Evolutionary conservation across 768 basidiomycete genomes (phyloP).

Genomic region (Naganishia randhawae): DNA sequence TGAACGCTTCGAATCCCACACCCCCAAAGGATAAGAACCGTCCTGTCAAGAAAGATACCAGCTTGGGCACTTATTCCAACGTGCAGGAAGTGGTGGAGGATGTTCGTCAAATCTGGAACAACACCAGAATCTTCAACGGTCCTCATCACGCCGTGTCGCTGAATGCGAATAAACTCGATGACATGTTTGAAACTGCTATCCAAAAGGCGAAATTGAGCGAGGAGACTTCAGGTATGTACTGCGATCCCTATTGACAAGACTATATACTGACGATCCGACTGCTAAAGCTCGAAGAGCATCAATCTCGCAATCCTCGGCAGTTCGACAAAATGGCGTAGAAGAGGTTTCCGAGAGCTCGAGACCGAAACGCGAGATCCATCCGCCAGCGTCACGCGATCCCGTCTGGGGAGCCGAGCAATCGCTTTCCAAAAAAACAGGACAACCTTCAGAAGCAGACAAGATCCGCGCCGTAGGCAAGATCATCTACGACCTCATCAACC

Average conservation of each 20-base stretch:
- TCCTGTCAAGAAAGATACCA: conserved; percentile 35
- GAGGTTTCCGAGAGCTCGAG: conserved; percentile 51
- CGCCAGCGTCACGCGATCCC: conserved; percentile 86
- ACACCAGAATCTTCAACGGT: conserved; percentile 88
- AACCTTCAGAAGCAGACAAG: conserved; percentile 59
- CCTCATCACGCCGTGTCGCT: conserved; percentile 72
- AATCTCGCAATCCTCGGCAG: conserved; percentile 68
- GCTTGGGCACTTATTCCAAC: conserved; percentile 57
- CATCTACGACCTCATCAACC: conserved; percentile 62
- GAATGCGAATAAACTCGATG: conserved; percentile 79
- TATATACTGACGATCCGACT: not conserved
- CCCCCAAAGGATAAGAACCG: conserved; percentile 51
- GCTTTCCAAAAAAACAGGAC: conserved; percentile 58
- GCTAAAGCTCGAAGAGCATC: conserved; percentile 65
- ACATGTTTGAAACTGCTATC: conserved; percentile 80
- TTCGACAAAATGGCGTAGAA: conserved; percentile 62
- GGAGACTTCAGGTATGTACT: conserved; percentile 42
- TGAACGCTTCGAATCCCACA: conserved; percentile 68
- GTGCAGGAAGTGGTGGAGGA: conserved; percentile 80
- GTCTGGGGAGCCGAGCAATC: conserved; percentile 74
- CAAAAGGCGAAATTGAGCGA: conserved; percentile 83
- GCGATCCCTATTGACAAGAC: not conserved
- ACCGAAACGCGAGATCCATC: conserved; percentile 98
- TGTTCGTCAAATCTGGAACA: conserved; percentile 80
- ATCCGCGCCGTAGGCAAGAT: conserved; percentile 70